Base-by-base conservation (phyloP, 768 basidiomycete species). In the Rhodotorula diobovata region DNA sequence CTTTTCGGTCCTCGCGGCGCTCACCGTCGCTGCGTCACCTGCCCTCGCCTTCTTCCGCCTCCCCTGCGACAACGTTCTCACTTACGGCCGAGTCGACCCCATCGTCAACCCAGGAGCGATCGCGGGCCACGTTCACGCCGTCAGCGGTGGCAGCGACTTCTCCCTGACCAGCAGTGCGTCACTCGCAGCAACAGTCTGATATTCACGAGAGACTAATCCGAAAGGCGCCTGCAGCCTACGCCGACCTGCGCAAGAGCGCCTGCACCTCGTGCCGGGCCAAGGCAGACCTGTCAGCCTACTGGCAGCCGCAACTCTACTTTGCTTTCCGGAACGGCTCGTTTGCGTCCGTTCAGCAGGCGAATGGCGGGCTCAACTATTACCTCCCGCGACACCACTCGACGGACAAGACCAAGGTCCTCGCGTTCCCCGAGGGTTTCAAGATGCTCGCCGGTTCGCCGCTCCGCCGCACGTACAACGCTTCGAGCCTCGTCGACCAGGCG, bases 361-460 rank as follows among this genome's bases (percentile, higher is more conserved):
- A 63, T 66, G 78, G 54, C 80, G 77, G 76, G 54, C 72, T 46
- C 63, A 16, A 9, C 53, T 34, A 58, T 35, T 58, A 34, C 61
- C 63, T 57, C 35, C 80, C 82, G n/a, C 76, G 81, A 45, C 61
- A 72, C 25, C 76, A 79, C 35, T 66, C 70, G 53, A 73, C 76
- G 63, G 79, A 81, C 63, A 79, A 77, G 45, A 76, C 43, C 23
- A 37, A 72, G 34, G 77, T 82, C 50, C 57, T 66, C 18, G 81
- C 81, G 2, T 82, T 81, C 76, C 82, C 81, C 1, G 72, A 77
- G 28, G 81, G 81, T 16, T 77, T 82, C 35, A 71, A 79, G 50
- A 83, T 83, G 81, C 55, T 83, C 51, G 72, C 76, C 25, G 82
- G 81, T 14, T 72, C 79, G 67, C 81, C 81, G 4, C 68, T 77